Percentiles rank a stretch among this genome's conserved stretches.
phyloP scores from a whole-genome alignment of 106 monocot genomes.

The Amphibolis antarctica region DNA sequence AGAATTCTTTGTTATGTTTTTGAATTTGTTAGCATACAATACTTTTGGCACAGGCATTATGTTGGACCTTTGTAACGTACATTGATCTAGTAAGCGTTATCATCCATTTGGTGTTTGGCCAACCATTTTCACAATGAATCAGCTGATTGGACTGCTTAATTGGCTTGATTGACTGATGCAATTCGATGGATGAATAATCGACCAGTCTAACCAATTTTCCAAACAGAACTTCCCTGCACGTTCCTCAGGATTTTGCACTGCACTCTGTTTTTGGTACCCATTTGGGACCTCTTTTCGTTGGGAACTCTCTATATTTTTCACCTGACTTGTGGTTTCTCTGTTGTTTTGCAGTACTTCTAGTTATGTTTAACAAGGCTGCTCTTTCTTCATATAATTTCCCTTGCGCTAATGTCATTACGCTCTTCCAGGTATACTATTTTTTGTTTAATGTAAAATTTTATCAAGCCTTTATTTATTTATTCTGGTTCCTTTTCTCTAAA shows the following conservation, averaged over 20 bases:
- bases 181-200: no score
- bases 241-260: no score
- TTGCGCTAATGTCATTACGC: slow-evolving; percentile 87
- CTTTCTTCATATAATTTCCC: slow-evolving; percentile 89
- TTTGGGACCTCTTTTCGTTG: no score
- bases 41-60: neutral
- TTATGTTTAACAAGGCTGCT: slow-evolving; percentile 97
- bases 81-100: no score
- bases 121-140: no score
- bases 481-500: neutral
- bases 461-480: neutral
- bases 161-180: no score
- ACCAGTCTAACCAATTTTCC: no score
- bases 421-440: slow-evolving; percentile 55
- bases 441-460: neutral
- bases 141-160: no score
- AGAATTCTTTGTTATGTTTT: neutral
- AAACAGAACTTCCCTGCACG: no score
- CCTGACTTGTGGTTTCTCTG: neutral
- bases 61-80: neutral
- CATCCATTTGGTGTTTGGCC: no score
- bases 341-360: slow-evolving; percentile 59
- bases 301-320: no score
- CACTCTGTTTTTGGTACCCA: no score
- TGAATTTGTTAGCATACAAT: neutral